These are phyloP conservation scores for Lentinula guzmanii DNA, from an alignment of 768 basidiomycete genomes.

Conservation along the genomic window DNA sequence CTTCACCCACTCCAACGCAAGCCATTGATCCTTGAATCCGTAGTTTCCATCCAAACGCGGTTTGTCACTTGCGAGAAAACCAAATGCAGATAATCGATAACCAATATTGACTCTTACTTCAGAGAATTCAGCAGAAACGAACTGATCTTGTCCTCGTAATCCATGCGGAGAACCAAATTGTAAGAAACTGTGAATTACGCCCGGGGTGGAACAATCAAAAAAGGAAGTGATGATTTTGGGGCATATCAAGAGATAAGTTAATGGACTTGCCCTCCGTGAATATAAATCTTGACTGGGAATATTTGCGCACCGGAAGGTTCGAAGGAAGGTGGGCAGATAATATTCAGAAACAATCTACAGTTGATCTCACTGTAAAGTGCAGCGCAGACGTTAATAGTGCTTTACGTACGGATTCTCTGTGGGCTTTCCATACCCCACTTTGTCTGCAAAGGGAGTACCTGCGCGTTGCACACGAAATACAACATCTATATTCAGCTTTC, in stretches of 20 bases:
- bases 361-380: neutral
- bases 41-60: constrained; percentile 66
- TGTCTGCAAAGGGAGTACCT: constrained; percentile 49
- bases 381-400: neutral
- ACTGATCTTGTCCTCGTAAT: constrained; percentile 57
- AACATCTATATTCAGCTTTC: neutral
- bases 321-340: constrained; percentile 52
- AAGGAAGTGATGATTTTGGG: neutral
- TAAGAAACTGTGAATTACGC: constrained; percentile 48
- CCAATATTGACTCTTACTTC: constrained; percentile 77
- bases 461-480: neutral
- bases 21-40: constrained; percentile 83
- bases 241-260: neutral
- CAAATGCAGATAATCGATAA: constrained; percentile 71
- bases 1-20: constrained; percentile 67
- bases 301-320: constrained; percentile 17
- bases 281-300: constrained; percentile 68
- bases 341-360: constrained; percentile 57
- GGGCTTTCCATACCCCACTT: constrained; percentile 61
- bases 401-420: constrained; percentile 63
- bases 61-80: constrained; percentile 64
- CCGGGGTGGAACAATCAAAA: too few relatives aligned
- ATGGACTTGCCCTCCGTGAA: constrained; percentile 61
- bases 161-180: constrained; percentile 75
- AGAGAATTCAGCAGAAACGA: constrained; percentile 52